Percentiles rank a stretch among this genome's conserved stretches.
These are phyloP conservation scores for Camptophora hylomeconis DNA, from an alignment of 2,329 filamentous ascomycete genomes.

Conservation along the genomic window DNA sequence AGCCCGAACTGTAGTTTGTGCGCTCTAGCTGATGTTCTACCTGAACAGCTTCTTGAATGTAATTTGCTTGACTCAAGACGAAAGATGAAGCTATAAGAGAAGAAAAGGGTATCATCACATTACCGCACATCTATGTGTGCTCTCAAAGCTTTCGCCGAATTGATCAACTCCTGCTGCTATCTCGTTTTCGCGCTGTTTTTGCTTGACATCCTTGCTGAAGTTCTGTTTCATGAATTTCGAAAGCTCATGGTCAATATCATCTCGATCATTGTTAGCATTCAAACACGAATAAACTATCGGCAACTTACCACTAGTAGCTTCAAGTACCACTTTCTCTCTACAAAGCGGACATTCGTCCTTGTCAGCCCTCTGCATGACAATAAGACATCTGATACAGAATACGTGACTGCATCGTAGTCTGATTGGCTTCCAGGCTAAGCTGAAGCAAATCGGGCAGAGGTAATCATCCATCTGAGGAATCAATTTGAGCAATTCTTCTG, in stretches of 20 bases:
- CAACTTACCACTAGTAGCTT: constrained; percentile 50
- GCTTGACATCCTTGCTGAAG: constrained; percentile 58
- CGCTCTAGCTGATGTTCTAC: too few species aligned
- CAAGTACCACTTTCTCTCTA: constrained; percentile 55
- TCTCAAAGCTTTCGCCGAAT: constrained; percentile 52
- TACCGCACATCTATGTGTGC: constrained; percentile 22
- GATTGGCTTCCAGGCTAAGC: constrained; percentile 71
- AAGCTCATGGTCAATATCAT: constrained; percentile 56
- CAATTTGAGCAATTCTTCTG: constrained; percentile 55
- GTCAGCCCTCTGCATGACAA: constrained; percentile 61
- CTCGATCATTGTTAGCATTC: constrained; percentile 23
- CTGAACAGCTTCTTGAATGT: too few species aligned
- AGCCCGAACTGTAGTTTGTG: too few species aligned
- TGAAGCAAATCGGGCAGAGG: constrained; percentile 66
- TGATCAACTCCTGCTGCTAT: constrained; percentile 59
- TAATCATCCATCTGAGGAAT: constrained; percentile 80
- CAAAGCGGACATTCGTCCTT: constrained; percentile 65
- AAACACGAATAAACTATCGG: constrained; percentile 2
- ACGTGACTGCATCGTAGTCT: constrained; percentile 61
- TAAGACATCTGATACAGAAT: constrained; percentile 73
- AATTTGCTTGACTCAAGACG: too few species aligned
- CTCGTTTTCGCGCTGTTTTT: constrained; percentile 60
- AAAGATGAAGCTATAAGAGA: too few species aligned
- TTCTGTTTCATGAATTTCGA: constrained; percentile 60
- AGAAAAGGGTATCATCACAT: too few species aligned